Evolutionary conservation across 306 rosid genomes (phyloP), one percentile per base, ranked within the genome.

Genomic region (Cucurbita maxima): DNA sequence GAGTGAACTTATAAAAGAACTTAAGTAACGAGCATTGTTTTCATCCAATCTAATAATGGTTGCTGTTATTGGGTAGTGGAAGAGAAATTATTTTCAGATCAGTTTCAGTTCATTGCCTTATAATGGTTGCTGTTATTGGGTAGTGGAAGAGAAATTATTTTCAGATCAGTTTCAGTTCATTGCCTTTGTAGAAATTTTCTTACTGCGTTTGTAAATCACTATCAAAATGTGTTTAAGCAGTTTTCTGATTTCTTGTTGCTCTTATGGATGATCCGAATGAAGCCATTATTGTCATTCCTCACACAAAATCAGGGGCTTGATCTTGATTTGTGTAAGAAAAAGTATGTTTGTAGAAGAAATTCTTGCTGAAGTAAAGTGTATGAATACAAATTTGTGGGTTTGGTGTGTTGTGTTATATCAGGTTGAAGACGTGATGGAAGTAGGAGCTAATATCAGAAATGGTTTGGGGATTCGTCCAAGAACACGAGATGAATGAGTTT

Each of bases 351-450:
- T 9, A 12, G 2, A 25, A 25, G 4, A 58, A 25, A 30, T 30
- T 6, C 18, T 5, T 57, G 62, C 3, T 22, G 8, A 37, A 60
- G 3, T 60, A 4, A 8, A 38, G 14, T 47, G 30, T 62, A 4
- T 9, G 25, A 62, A 15, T 14, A 41, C 10, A 61, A 1, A 38
- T 36, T 18, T 78, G 62, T 48, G 38, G 16, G 20, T 58, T 59
- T 57, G 48, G 48, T 19, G 41, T 7, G 50, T 9, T 8, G 50
- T 45, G 14, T 48, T 48, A 7, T 12, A 37, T 15, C 76, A 92
- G 98, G 93, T 88, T 78, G 88, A 84, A 53, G 96, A 92, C 81
- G 58, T 87, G 41, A 38, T 90, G 58, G 81, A 81, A 78, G 87
- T 82, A 22, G 96, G 98, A 22, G 91, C 87, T 15, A 83, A 81